Conservation (phyloP, 345 rosid genomes). For the Reutealis trisperma region DNA sequence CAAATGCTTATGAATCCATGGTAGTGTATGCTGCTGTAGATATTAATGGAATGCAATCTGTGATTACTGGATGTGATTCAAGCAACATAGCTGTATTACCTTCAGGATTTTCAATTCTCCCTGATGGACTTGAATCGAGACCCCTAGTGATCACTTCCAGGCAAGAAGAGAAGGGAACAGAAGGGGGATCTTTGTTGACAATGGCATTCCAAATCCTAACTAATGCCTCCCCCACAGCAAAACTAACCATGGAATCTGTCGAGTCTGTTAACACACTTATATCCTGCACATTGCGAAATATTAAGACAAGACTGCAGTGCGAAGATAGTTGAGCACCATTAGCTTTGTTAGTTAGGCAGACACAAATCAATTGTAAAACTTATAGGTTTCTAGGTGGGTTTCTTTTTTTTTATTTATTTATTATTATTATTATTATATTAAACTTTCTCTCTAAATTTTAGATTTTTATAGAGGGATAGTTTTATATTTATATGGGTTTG, state of each 20-base stretch:
- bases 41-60: conserved; percentile 70
- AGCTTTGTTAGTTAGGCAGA: conserved; percentile 13
- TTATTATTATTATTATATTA: not conserved
- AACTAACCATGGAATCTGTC: conserved; percentile 69
- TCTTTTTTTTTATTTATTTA: not conserved
- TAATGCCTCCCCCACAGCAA: conserved; percentile 68
- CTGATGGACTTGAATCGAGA: conserved; percentile 83
- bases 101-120: conserved; percentile 92
- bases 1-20: conserved; percentile 80
- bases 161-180: conserved; percentile 73
- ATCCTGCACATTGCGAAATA: conserved; percentile 74
- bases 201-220: conserved; percentile 77
- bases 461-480: not conserved
- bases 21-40: conserved; percentile 87
- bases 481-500: conserved; percentile 10
- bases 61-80: conserved; percentile 87
- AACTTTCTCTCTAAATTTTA: conserved; percentile 5
- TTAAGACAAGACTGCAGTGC: conserved; percentile 78
- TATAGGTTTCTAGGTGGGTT: conserved; percentile 12
- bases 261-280: conserved; percentile 74
- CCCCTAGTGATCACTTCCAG: conserved; percentile 81
- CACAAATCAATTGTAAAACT: conserved; percentile 15
- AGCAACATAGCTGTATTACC: conserved; percentile 80
- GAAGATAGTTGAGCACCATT: conserved; percentile 50
- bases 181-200: conserved; percentile 88